phyloP scores from a whole-genome alignment of 768 basidiomycete species.

The Mycena pura region DNA sequence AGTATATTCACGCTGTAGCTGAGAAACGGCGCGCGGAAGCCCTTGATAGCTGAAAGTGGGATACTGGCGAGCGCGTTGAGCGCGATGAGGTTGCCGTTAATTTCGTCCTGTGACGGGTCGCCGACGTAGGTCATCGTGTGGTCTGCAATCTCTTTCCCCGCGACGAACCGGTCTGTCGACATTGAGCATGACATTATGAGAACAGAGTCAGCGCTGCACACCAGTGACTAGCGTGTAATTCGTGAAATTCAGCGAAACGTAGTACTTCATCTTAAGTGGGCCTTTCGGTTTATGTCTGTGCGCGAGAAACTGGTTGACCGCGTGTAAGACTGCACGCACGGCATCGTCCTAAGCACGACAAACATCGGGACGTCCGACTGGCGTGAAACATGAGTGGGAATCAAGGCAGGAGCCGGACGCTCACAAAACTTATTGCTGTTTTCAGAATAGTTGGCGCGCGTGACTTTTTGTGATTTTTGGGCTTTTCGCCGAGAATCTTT shows the following conservation, averaged over 20 bases:
- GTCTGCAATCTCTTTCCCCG: conserved; percentile 84
- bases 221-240: conserved; percentile 78
- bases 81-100: conserved; percentile 80
- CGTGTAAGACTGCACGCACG: conserved; percentile 79
- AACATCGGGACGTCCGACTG: conserved; percentile 51
- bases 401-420: conserved; percentile 15
- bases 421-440: conserved; percentile 53
- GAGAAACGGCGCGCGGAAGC: conserved; percentile 83
- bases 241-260: conserved; percentile 72
- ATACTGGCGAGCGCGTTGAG: conserved; percentile 82
- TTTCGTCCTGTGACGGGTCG: conserved; percentile 64
- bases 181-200: too few species aligned
- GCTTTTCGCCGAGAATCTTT: too few species aligned
- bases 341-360: conserved; percentile 58
- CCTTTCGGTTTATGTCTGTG: conserved; percentile 81
- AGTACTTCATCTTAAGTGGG: conserved; percentile 76
- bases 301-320: conserved; percentile 77
- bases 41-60: conserved; percentile 64
- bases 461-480: conserved; percentile 51
- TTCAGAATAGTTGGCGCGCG: conserved; percentile 59
- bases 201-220: too few species aligned
- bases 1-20: conserved; percentile 71
- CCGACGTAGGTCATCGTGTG: conserved; percentile 88
- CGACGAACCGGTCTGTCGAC: conserved; percentile 5
- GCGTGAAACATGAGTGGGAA: neutral